These are phyloP conservation scores for Camellia japonica DNA, from an alignment of 148 eudicot species.

Conservation along the genomic window DNA sequence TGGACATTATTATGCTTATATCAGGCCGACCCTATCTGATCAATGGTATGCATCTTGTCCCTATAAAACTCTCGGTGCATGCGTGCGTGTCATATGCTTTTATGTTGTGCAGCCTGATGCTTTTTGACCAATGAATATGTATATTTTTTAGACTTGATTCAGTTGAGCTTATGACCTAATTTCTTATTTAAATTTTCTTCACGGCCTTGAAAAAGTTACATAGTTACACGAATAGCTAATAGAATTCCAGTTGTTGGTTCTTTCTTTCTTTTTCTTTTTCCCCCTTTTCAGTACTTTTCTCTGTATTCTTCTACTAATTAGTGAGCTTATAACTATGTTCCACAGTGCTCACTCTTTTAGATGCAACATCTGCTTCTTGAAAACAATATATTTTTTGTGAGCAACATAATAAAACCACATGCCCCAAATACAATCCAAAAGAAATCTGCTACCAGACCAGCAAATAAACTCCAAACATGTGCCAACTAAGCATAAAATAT, in stretches of 20 bases:
- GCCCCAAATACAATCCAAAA: too few species aligned
- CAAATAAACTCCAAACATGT: too few species aligned
- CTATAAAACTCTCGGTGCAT: background rate
- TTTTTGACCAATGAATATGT: background rate
- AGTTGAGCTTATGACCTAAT: background rate
- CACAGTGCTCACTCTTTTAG: background rate
- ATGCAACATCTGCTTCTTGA: background rate
- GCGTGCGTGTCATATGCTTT: background rate
- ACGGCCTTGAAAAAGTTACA: too few species aligned
- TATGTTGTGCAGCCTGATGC: background rate
- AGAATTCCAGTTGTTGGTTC: background rate
- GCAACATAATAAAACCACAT: too few species aligned
- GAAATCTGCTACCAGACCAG: too few species aligned
- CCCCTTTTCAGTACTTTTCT: too few species aligned
- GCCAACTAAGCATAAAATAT: too few species aligned
- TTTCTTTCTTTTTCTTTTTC: background rate
- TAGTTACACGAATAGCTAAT: too few species aligned
- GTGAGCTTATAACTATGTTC: background rate
- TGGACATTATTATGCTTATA: conserved; percentile 86
- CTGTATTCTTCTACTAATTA: too few species aligned
- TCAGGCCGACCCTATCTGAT: conserved; percentile 78
- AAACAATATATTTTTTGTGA: too few species aligned
- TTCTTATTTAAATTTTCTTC: background rate
- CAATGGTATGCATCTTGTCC: conserved; percentile 55
- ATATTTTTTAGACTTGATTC: background rate